A percentile compares a stretch with the other conserved stretches of the same genome.
These are phyloP conservation scores for Fraxinus pennsylvanica DNA, from an alignment of 257 asterid species.

Conservation along the genomic window DNA sequence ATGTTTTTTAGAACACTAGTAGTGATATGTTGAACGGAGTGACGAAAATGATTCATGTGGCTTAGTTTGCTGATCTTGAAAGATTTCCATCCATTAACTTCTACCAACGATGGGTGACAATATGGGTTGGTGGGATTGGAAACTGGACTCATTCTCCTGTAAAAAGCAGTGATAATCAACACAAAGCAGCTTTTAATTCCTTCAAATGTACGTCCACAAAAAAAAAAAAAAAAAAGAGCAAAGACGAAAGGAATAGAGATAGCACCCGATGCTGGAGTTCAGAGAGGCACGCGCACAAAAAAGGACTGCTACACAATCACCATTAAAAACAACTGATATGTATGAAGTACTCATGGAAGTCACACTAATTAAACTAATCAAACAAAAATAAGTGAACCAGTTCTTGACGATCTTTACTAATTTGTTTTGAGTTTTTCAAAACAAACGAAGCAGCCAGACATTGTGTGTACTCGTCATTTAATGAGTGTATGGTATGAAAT, in stretches of 20 bases:
- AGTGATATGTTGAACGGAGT: neutral
- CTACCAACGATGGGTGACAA: too few species aligned
- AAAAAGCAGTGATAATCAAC: neutral
- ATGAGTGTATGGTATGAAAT: neutral
- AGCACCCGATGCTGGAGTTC: neutral
- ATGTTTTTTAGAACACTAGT: too few species aligned
- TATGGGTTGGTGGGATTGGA: neutral
- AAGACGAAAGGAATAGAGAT: neutral
- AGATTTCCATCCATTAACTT: neutral
- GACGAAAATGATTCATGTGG: neutral
- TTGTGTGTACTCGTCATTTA: neutral
- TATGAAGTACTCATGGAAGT: too few species aligned
- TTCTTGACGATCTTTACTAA: neutral
- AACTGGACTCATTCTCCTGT: neutral
- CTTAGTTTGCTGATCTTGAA: neutral
- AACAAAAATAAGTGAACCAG: neutral
- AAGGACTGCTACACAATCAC: too few species aligned
- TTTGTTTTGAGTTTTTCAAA: neutral
- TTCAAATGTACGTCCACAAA: neutral
- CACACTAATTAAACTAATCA: neutral
- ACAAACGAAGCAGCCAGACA: neutral
- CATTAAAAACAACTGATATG: too few species aligned
- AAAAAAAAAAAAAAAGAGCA: too few species aligned
- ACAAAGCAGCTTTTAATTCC: neutral
- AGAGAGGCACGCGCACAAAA: neutral